Base-by-base conservation (phyloP, 164 flowering plant species). In the Tinospora cordifolia region DNA sequence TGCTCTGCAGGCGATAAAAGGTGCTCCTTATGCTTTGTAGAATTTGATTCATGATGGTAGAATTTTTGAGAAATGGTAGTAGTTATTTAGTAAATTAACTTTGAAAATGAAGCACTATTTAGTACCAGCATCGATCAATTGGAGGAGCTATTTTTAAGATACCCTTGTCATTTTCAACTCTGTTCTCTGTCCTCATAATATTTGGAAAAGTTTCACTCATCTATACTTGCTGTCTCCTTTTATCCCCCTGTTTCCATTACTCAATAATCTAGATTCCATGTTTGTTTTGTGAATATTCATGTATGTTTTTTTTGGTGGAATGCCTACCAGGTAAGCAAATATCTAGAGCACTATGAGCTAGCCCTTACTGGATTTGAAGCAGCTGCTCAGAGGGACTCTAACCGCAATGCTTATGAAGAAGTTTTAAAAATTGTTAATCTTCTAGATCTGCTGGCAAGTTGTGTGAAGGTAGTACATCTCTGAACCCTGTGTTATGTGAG, bases 361-460 rank as follows among this genome's bases (percentile, higher is more conserved):
- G 96, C 98, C 44, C 93, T 93, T 57, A 84, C 79, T 78, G 97
- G 98, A 73, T 93, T 91, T 83, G 93, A 91, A 83, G 92, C 97
- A 78, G 97, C 98, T 73, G 86, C 90, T 67, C 72, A 76, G 71
- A 91, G 78, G 83, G 97, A 93, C 83, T 96, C 98, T 75, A 84
- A 91, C 72, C 89, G 91, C 19, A 84, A 80, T 84, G 97, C 97
- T 68, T 38, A 66, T 22, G 88, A 83, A 70, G 93, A 91, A 80
- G 90, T 87, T 69, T 74, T 82, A 44, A 90, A 84, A 83, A 83
- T 90, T 49, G 84, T 90, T 69, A 76, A 66, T 78, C 90, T 90
- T 81, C 89, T 93, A 68, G 88, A 91, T 76, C 88, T 86, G 79
- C 40, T 91, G 49, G 89, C 84, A 40, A 77, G 54, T 67, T 71